phyloP scores from a whole-genome alignment of 2,329 filamentous ascomycete genomes.

The Xylariaceae sp. region DNA sequence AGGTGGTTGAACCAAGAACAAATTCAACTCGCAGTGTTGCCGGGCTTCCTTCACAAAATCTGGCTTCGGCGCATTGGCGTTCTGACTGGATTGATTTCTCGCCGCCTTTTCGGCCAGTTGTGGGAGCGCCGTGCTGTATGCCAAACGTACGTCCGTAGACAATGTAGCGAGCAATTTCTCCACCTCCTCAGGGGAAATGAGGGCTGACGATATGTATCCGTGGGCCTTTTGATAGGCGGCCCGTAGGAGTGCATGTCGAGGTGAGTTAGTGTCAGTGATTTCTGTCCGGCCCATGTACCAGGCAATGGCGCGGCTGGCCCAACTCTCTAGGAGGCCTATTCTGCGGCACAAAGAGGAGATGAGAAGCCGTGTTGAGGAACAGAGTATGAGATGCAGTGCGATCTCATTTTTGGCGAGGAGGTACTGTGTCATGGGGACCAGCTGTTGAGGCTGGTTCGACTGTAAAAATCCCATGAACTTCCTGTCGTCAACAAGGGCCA shows the following conservation, averaged over 20 bases:
- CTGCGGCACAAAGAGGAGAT: conserved; percentile 67
- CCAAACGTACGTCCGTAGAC: conserved; percentile 47
- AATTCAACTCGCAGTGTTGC: conserved; percentile 48
- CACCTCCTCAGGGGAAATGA: conserved; percentile 60
- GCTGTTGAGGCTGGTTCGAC: conserved; percentile 35
- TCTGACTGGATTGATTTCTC: conserved; percentile 44
- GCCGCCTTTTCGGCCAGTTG: conserved; percentile 40
- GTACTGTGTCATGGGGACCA: conserved; percentile 49
- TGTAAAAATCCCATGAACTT: conserved; percentile 50
- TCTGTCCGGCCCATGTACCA: conserved; percentile 47
- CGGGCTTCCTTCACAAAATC: conserved; percentile 40
- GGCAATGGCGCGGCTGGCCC: conserved; percentile 48
- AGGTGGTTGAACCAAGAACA: conserved; percentile 50
- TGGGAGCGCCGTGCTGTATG: conserved; percentile 47
- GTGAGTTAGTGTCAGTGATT: conserved; percentile 42
- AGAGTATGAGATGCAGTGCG: conserved; percentile 63
- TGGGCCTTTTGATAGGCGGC: conserved; percentile 56
- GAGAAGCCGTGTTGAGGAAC: conserved; percentile 71
- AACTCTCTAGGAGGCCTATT: conserved; percentile 53
- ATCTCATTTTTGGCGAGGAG: conserved; percentile 56
- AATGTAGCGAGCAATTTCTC: conserved; percentile 58
- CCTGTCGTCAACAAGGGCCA: conserved; percentile 52
- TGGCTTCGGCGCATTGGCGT: conserved; percentile 31
- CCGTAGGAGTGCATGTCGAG: conserved; percentile 52
- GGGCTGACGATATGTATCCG: conserved; percentile 46